Evolutionary conservation across 1,139 yeast genomes (phyloP), one percentile per base, ranked within the genome.

Genomic region (Sugiyamaella japonica): DNA sequence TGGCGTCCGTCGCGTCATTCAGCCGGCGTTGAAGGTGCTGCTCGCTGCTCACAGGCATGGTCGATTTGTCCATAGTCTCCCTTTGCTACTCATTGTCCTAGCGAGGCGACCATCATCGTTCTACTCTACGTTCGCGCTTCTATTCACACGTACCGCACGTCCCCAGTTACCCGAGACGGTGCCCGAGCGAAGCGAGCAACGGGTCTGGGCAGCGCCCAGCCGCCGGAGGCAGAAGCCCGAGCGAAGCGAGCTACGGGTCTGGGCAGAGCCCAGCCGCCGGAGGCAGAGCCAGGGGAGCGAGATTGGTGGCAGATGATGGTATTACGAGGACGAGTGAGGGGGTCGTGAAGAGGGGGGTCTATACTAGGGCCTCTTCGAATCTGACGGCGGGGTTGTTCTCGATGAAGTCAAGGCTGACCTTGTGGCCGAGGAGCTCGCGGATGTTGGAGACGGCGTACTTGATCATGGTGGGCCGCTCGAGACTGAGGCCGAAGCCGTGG

Each of bases 381-480:
- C 99, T 86, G 57, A 97, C 98, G 60, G 99, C 99, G 45, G 99
- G 97, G 70, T 93, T 95, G 58, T 84, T 85, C 76, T 93, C 98
- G 66, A 95, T 87, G 75, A 95, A 91, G 70, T 89, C 97, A 63
- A 91, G 79, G 60, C 89, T 83, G 50, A 90, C 97, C 76, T 91
- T 91, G 74, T 91, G 97, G 58, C 98, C 98, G 69, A 91, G 79
- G 68, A 91, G 78, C 72, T 90, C 97, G 80, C 98, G 85, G 68
- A 95, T 95, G 73, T 95, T 95, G 64, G 91, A 85, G 56, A 93
- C 96, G 59, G 88, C 96, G 70, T 95, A 95, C 75, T 93, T 95
- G 73, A 95, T 95, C 99, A 95, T 95, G 43, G 99, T 95, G 62
- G 99, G 99, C 76, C 99, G 86, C 75, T 95, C 99, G 70, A 95